Evolutionary conservation across 1,139 yeast species (phyloP).

Genomic region (Yamadazyma epiphylla): DNA sequence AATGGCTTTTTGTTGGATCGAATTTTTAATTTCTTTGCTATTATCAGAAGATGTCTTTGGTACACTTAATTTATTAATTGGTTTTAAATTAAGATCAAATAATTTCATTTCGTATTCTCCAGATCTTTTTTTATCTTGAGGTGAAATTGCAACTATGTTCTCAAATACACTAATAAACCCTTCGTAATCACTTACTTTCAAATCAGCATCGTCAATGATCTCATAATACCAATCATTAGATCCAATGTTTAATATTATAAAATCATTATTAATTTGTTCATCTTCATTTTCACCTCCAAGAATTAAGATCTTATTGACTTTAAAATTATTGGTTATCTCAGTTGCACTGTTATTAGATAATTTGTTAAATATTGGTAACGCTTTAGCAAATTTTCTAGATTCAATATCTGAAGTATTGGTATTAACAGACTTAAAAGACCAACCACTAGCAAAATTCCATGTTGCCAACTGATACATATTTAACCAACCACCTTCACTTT

Average conservation of each 20-base stretch:
- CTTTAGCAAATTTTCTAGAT: constrained; percentile 28
- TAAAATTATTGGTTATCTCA: constrained; percentile 19
- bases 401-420: constrained; percentile 14
- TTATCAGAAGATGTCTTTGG: constrained; percentile 7
- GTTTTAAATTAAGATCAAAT: constrained; percentile 13
- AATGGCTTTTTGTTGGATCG: constrained; percentile 24
- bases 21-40: constrained; percentile 5
- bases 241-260: constrained; percentile 21
- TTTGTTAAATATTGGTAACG: constrained; percentile 31
- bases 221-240: constrained; percentile 32
- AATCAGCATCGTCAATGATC: constrained; percentile 17
- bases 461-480: constrained; percentile 46
- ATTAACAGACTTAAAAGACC: constrained; percentile 32
- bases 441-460: constrained; percentile 42
- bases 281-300: constrained; percentile 33
- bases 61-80: constrained; percentile 12
- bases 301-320: constrained; percentile 25
- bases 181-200: constrained; percentile 23
- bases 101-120: constrained; percentile 6
- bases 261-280: constrained; percentile 17
- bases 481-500: constrained; percentile 38
- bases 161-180: constrained; percentile 46
- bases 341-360: constrained; percentile 15
- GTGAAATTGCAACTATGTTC: constrained; percentile 27
- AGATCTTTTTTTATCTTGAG: constrained; percentile 12